phyloP scores from a whole-genome alignment of 768 basidiomycete genomes.

The Kwoniella sp. region DNA sequence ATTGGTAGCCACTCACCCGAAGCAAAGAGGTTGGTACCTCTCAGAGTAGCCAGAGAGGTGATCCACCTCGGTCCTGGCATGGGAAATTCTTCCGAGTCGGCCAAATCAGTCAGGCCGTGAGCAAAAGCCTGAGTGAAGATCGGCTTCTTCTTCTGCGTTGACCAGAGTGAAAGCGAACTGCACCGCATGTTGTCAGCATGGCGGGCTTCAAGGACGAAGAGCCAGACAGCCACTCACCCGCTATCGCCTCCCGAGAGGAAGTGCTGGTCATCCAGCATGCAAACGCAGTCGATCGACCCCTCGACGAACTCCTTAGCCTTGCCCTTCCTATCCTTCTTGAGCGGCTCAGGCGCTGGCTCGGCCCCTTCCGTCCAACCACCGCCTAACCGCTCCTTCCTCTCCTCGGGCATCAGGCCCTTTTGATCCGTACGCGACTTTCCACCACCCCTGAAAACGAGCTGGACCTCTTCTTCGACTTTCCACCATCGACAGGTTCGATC shows the following conservation, averaged over 20 bases:
- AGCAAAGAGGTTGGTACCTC: constrained; percentile 84
- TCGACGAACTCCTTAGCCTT: constrained; percentile 64
- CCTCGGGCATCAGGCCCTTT: constrained; percentile 57
- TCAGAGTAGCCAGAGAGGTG: constrained; percentile 72
- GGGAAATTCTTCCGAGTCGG: constrained; percentile 54
- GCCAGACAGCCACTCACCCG: constrained; percentile 61
- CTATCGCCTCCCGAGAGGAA: constrained; percentile 94
- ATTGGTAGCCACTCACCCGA: constrained; percentile 66
- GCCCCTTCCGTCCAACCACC: constrained; percentile 53
- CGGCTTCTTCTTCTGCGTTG: constrained; percentile 88
- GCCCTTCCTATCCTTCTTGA: constrained; percentile 46
- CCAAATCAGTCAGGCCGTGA: constrained; percentile 62
- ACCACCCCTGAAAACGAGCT: constrained; percentile 95
- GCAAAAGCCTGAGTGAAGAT: constrained; percentile 78
- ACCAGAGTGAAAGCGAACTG: constrained; percentile 90
- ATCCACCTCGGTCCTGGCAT: constrained; percentile 75
- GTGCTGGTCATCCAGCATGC: constrained; percentile 90
- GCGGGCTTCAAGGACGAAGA: not conserved
- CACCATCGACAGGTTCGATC: constrained; percentile 91
- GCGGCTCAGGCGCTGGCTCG: constrained; percentile 54
- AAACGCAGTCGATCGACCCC: constrained; percentile 84
- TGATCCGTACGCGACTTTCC: constrained; percentile 65
- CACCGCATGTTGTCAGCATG: not conserved
- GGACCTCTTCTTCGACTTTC: constrained; percentile 93
- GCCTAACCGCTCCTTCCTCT: constrained; percentile 62